Evolutionary conservation across 371 early-diverging fungal genomes (phyloP).

Genomic region (Fennellomyces sp.): DNA sequence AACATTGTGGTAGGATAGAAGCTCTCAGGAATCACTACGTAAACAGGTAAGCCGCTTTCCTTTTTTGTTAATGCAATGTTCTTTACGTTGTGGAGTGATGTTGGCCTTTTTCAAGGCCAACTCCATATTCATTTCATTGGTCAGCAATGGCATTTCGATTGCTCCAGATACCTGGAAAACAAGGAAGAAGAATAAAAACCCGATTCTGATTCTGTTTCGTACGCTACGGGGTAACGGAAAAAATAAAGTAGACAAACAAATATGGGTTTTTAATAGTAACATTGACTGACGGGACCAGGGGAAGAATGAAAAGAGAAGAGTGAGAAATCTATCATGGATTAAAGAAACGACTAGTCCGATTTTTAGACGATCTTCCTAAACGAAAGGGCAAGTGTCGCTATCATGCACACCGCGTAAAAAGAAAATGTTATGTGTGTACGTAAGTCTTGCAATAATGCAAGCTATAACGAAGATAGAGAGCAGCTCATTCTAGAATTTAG

Average conservation of each 20-base stretch:
- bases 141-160: slow-evolving; percentile 50
- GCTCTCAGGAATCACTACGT: slow-evolving; percentile 31
- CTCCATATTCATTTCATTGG: slow-evolving; percentile 42
- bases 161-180: not conserved
- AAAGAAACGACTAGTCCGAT: not conserved
- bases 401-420: too few species aligned
- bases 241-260: too few species aligned
- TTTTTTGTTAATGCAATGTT: not conserved
- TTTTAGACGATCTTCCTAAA: not conserved
- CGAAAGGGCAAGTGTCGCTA: too few species aligned
- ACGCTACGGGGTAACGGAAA: too few species aligned
- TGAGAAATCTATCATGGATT: not conserved
- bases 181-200: slow-evolving; percentile 8
- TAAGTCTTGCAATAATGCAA: not conserved
- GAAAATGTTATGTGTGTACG: not conserved
- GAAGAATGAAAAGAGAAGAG: not conserved
- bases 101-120: slow-evolving; percentile 47
- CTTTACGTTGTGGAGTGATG: slow-evolving; percentile 46
- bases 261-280: too few species aligned
- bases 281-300: not conserved
- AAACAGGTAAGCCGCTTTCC: too few species aligned
- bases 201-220: too few species aligned
- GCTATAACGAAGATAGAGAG: not conserved
- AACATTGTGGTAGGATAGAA: slow-evolving; percentile 44
- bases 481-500: not conserved